Conservation (phyloP, 352 stramenopile genomes). For the Globisporangium iwayamae region DNA sequence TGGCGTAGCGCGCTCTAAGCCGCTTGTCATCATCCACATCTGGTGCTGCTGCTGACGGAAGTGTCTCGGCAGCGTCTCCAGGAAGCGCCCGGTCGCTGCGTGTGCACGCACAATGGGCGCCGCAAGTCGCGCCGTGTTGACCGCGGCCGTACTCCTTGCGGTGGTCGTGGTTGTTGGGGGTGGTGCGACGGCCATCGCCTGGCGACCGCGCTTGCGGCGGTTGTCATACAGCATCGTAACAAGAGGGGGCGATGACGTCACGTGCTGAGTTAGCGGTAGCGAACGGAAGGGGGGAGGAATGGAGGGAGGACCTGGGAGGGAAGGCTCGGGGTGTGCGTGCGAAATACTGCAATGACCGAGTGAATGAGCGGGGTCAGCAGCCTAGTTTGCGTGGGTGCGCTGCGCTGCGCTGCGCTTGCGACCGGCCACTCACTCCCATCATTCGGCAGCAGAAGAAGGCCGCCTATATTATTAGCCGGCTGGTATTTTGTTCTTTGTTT, state of each 20-base stretch:
- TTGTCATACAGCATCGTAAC: conserved; percentile 9
- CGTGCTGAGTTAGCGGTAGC: not conserved
- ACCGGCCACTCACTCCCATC: no score
- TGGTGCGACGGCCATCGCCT: not conserved
- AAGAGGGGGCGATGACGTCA: not conserved
- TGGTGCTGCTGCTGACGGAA: not conserved
- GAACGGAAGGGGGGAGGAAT: not conserved
- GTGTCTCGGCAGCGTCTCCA: not conserved
- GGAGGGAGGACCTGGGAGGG: not conserved
- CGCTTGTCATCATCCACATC: not conserved
- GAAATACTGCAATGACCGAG: not conserved
- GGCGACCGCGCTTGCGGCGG: conserved; percentile 1
- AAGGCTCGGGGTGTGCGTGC: not conserved
- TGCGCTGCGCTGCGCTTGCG: no score
- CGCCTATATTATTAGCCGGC: not conserved
- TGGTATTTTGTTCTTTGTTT: not conserved
- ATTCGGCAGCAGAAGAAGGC: no score
- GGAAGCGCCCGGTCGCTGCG: not conserved
- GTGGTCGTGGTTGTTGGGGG: not conserved
- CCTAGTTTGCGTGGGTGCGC: no score
- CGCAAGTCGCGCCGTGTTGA: not conserved
- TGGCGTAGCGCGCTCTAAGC: not conserved
- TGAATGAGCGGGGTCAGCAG: not conserved
- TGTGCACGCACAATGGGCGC: not conserved
- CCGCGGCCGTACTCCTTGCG: not conserved